Percentiles rank a stretch among this genome's conserved stretches.
phyloP scores from a whole-genome alignment of 2,329 filamentous ascomycete genomes.

The Rhynchosporium agropyri region DNA sequence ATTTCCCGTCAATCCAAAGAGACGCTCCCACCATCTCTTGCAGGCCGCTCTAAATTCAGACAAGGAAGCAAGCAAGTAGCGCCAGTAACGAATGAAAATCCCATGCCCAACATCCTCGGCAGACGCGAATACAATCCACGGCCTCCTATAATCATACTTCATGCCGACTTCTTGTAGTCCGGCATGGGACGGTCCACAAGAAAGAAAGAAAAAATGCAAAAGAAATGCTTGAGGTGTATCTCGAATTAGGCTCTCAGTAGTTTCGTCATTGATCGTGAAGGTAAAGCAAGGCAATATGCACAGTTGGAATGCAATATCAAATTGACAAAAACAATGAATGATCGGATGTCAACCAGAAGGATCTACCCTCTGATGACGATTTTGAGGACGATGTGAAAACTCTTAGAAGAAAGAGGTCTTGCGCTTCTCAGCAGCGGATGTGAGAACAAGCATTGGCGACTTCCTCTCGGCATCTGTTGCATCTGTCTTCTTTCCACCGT shows the following conservation, averaged over 20 bases:
- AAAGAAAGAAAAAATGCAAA: slow-evolving; percentile 22
- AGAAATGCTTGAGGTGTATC: slow-evolving; percentile 31
- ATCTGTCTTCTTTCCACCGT: slow-evolving; percentile 59
- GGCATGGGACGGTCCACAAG: slow-evolving; percentile 21
- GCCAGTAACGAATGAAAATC: slow-evolving; percentile 33
- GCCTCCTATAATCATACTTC: slow-evolving; percentile 13
- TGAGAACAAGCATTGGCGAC: slow-evolving; percentile 84
- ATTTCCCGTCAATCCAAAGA: slow-evolving; percentile 22
- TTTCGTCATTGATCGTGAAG: slow-evolving; percentile 42
- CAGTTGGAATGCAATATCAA: slow-evolving; percentile 46
- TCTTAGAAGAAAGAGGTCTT: slow-evolving; percentile 67
- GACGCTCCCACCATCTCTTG: slow-evolving; percentile 19
- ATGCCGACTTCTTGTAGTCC: slow-evolving; percentile 12
- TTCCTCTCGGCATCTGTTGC: slow-evolving; percentile 69
- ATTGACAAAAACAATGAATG: slow-evolving; percentile 42
- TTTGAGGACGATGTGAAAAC: slow-evolving; percentile 5
- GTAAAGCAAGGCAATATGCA: slow-evolving; percentile 42
- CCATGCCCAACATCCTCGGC: slow-evolving; percentile 27
- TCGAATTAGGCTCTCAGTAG: slow-evolving; percentile 37
- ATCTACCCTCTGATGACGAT: slow-evolving; percentile 41
- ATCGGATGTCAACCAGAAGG: slow-evolving; percentile 39
- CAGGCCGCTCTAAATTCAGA: slow-evolving; percentile 17
- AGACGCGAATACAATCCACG: slow-evolving; percentile 37
- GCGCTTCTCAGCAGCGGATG: slow-evolving; percentile 80
- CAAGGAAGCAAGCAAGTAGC: slow-evolving; percentile 16